phyloP scores from a whole-genome alignment of 371 early-diverging fungal species.

The Mortierella sp. region DNA sequence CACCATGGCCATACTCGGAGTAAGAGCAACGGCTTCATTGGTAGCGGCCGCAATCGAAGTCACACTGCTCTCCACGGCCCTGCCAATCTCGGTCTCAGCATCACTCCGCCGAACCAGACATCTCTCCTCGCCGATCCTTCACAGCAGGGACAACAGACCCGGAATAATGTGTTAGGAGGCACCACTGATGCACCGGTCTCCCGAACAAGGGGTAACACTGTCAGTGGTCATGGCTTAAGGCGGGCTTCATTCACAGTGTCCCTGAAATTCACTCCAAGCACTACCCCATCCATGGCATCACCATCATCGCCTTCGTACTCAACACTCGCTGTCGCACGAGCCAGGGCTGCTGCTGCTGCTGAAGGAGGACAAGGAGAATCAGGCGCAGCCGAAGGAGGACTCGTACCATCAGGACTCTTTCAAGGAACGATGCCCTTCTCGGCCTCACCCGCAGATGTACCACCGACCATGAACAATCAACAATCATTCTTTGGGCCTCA shows the following conservation, averaged over 20 bases:
- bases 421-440: slow-evolving; percentile 24
- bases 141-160: slow-evolving; percentile 5
- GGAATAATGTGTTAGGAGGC: not conserved
- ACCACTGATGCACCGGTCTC: slow-evolving; percentile 17
- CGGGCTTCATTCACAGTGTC: slow-evolving; percentile 35
- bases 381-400: slow-evolving; percentile 9
- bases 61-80: not conserved
- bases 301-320: slow-evolving; percentile 51
- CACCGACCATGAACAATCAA: too few species aligned
- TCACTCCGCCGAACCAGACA: slow-evolving; percentile 29
- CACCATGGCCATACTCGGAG: not conserved
- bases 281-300: slow-evolving; percentile 31
- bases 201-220: not conserved
- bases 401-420: slow-evolving; percentile 39
- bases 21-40: slow-evolving; percentile 2
- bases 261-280: slow-evolving; percentile 24
- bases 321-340: slow-evolving; percentile 48
- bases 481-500: not conserved
- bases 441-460: not conserved
- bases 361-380: slow-evolving; percentile 11
- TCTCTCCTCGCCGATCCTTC: slow-evolving; percentile 10
- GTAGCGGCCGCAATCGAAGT: slow-evolving; percentile 7
- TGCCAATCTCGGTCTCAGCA: slow-evolving; percentile 27
- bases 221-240: not conserved
- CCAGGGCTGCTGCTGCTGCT: slow-evolving; percentile 39